A percentile compares a stretch with the other conserved stretches of the same genome.
Evolutionary conservation across 805 yeast genomes (phyloP).

Genomic region (Yamadazyma ubonensis): DNA sequence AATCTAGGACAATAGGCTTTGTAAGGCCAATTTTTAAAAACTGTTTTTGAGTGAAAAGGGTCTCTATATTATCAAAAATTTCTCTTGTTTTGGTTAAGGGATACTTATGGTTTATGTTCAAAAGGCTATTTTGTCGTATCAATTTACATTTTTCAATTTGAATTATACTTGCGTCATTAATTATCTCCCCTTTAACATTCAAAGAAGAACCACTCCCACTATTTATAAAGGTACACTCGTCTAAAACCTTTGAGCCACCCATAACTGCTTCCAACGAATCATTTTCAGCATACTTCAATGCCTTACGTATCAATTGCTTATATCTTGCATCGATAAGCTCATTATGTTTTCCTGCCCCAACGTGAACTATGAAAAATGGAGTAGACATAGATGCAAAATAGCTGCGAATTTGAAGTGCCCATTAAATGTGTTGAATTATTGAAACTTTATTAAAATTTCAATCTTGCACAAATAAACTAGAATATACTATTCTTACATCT

Average conservation of each 20-base stretch:
- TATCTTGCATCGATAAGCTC: slow-evolving; percentile 18
- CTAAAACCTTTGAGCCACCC: slow-evolving; percentile 27
- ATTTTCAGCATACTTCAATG: slow-evolving; percentile 16
- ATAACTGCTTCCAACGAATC: slow-evolving; percentile 8
- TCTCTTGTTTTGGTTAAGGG: slow-evolving; percentile 35
- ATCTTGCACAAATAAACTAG: no score
- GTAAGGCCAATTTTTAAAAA: slow-evolving; percentile 29
- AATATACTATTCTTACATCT: no score
- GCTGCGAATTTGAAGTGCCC: slow-evolving; percentile 1
- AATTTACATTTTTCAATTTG: slow-evolving; percentile 11
- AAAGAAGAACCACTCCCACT: slow-evolving; percentile 51
- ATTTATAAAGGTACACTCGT: slow-evolving; percentile 42
- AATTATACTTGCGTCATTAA: slow-evolving; percentile 45
- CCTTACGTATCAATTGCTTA: slow-evolving; percentile 26
- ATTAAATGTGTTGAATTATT: no score
- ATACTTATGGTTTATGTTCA: slow-evolving; percentile 15
- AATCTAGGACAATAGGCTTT: slow-evolving; percentile 30
- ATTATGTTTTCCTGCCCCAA: slow-evolving; percentile 53
- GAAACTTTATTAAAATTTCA: no score
- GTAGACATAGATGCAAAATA: slow-evolving; percentile 1
- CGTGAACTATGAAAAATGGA: slow-evolving; percentile 34
- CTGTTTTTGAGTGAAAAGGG: slow-evolving; percentile 15
- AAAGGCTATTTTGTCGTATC: slow-evolving; percentile 18
- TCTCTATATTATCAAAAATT: slow-evolving; percentile 24
- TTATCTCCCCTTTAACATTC: slow-evolving; percentile 39